These are phyloP conservation scores for Phyllostachys edulis DNA, from an alignment of 176 grass and related monocot species.

Conservation along the genomic window DNA sequence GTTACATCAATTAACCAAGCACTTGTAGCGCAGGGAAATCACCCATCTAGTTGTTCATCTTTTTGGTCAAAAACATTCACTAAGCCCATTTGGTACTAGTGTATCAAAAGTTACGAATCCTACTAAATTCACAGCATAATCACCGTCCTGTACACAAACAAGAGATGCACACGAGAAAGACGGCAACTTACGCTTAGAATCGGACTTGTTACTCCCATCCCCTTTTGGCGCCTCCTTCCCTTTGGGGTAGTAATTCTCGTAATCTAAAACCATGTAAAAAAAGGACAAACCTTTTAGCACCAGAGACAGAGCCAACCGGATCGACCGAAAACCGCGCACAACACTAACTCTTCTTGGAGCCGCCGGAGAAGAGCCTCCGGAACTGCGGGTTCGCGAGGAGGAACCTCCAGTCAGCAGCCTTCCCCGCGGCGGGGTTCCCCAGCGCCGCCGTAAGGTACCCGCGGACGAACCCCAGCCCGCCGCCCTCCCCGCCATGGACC, in stretches of 20 bases:
- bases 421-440: constrained; percentile 41
- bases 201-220: constrained; percentile 67
- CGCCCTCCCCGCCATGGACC: constrained; percentile 21
- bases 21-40: neutral
- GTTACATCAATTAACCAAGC: neutral
- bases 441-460: constrained; percentile 62
- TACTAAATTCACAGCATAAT: neutral
- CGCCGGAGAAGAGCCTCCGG: constrained; percentile 66
- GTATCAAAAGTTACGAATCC: neutral
- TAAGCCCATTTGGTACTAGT: neutral
- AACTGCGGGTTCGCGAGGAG: constrained; percentile 73
- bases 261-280: constrained; percentile 56
- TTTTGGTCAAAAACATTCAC: neutral
- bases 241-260: constrained; percentile 85
- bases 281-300: neutral
- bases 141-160: constrained; percentile 1
- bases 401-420: constrained; percentile 58
- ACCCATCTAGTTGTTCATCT: neutral
- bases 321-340: neutral
- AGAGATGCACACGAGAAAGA: neutral
- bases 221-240: constrained; percentile 85
- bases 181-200: constrained; percentile 60
- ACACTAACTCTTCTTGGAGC: constrained; percentile 79
- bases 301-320: neutral
- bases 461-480: constrained; percentile 42